Evolutionary conservation across 202 grass and related monocot species (phyloP), one percentile per base, ranked within the genome.

Genomic region (Panicum virgatum): DNA sequence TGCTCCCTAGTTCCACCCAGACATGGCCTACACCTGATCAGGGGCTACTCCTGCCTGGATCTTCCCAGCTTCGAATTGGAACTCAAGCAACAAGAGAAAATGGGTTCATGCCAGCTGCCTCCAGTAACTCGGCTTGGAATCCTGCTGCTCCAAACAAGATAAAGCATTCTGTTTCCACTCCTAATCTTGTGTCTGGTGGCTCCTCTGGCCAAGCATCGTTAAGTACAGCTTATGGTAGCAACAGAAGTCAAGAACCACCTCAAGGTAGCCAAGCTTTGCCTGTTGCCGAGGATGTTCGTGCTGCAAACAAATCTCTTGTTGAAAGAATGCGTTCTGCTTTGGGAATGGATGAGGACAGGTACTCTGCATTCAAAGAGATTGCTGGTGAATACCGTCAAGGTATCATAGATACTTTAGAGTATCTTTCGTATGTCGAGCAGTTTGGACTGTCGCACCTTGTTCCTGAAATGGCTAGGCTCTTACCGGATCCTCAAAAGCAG

Each of bases 371-470:
- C 80, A 97, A 89, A 86, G 87, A 76, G 84, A 92, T 97, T 43
- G 93, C 94, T 52, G 36, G 77, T 27, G 94, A 97, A 81, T 94
- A 97, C 78, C 85, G 81, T 69, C 85, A 91, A 89, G 89, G 89
- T 19, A 58, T 81, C 45, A 97, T 97, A 42, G 74, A 80, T 72
- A 86, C 89, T 44, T 77, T 29, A 77, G 94, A 97, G 74, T 97
- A 97, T 82, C 85, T 97, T 73, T 90, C 88, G 20, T 97, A 90
- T 82, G 92, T 94, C 4, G 92, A 97, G 75, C 94, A 97, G 62
- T 97, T 94, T 91, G 89, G 90, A 70, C 86, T 97, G 4, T 89
- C 82, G 5, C 88, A 94, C 73, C 87, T 97, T 80, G 83, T 94
- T 83, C 86, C 85, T 75, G 94, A 97, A 87, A 88, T 97, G 85